A percentile compares a stretch with the other conserved stretches of the same genome.
These are phyloP conservation scores for Neofusicoccum laricinum DNA, from an alignment of 2,329 filamentous ascomycete species.

Conservation along the genomic window DNA sequence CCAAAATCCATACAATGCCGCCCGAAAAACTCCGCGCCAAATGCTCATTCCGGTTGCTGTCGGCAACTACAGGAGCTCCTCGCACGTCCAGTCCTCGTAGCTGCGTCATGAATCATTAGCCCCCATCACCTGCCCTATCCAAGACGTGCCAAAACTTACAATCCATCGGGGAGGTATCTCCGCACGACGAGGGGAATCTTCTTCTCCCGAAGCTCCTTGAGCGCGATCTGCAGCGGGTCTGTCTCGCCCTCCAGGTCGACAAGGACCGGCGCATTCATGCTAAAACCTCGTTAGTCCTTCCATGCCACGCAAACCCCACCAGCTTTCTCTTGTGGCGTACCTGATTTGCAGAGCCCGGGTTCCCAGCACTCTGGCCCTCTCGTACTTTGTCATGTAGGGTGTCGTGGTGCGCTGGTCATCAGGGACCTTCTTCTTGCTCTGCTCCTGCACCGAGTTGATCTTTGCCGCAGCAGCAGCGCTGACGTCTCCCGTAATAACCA, in stretches of 20 bases:
- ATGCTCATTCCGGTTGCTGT: slow-evolving; percentile 12
- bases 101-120: slow-evolving; percentile 42
- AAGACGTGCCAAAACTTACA: slow-evolving; percentile 56
- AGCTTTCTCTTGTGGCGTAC: slow-evolving; percentile 48
- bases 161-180: slow-evolving; percentile 94
- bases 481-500: slow-evolving; percentile 52
- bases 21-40: slow-evolving; percentile 16
- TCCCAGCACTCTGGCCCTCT: slow-evolving; percentile 87
- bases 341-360: slow-evolving; percentile 95
- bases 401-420: slow-evolving; percentile 87
- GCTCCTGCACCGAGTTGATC: slow-evolving; percentile 54
- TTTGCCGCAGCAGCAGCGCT: slow-evolving; percentile 39
- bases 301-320: neutral
- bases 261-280: slow-evolving; percentile 95
- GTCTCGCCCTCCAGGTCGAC: slow-evolving; percentile 98
- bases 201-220: slow-evolving; percentile 96
- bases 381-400: slow-evolving; percentile 99
- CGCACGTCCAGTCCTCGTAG: slow-evolving; percentile 99
- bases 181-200: slow-evolving; percentile 96
- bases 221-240: slow-evolving; percentile 93
- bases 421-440: slow-evolving; percentile 81
- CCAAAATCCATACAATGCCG: slow-evolving; percentile 27
- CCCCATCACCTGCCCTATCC: neutral
- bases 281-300: slow-evolving; percentile 35
- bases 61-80: slow-evolving; percentile 67